Conservation (phyloP, 139 green algal species). For the Gonium pectorale region DNA sequence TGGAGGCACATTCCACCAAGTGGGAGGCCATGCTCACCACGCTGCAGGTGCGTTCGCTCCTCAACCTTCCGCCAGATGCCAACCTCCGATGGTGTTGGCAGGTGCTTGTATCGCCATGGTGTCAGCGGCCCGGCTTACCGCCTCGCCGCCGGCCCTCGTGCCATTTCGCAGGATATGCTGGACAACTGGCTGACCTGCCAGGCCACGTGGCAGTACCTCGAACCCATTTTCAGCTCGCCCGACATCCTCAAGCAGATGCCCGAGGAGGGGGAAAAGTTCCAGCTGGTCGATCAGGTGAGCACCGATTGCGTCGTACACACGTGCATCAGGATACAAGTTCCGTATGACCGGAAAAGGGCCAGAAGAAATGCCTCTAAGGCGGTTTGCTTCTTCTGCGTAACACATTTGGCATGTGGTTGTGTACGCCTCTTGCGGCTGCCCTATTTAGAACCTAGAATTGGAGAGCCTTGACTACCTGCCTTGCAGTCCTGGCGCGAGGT, state of each 20-base stretch:
- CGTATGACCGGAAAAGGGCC: no score
- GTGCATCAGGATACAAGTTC: neutral
- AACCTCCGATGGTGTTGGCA: neutral
- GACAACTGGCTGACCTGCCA: conserved; percentile 89
- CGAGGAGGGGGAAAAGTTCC: conserved; percentile 88
- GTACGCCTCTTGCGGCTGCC: no score
- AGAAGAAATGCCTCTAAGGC: no score
- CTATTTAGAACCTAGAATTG: no score
- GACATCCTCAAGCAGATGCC: conserved; percentile 94
- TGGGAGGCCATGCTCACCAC: conserved; percentile 79
- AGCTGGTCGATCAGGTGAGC: conserved; percentile 61
- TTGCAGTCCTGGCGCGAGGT: conserved; percentile 74
- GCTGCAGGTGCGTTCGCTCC: conserved; percentile 42
- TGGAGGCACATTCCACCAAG: conserved; percentile 63
- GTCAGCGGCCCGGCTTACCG: neutral
- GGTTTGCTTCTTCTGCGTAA: no score
- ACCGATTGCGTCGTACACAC: no score
- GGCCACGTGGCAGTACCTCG: conserved; percentile 89
- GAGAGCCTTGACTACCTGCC: no score
- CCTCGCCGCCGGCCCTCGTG: neutral
- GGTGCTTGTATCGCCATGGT: neutral
- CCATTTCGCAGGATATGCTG: conserved; percentile 75
- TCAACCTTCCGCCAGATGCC: no score
- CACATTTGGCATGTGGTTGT: no score
- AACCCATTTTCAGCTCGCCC: conserved; percentile 86